phyloP scores from a whole-genome alignment of 2,329 filamentous ascomycete species.

The Xylariaceae sp. region DNA sequence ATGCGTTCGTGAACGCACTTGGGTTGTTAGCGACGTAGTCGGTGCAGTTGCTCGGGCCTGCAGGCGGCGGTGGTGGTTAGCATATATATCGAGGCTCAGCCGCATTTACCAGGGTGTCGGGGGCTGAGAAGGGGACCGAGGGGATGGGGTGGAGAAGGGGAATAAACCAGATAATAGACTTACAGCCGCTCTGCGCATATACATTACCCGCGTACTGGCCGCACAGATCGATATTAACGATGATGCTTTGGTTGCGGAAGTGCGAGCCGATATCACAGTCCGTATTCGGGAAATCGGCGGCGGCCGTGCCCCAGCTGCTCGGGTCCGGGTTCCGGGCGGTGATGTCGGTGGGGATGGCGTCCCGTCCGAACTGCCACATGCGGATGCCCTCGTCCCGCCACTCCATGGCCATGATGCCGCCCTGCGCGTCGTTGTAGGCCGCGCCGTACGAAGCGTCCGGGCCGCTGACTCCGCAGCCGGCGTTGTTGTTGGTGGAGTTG shows the following conservation, averaged over 20 bases:
- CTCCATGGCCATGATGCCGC: slow-evolving; percentile 64
- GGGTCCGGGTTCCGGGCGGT: slow-evolving; percentile 57
- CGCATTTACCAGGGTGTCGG: no score
- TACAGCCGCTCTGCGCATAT: slow-evolving; percentile 51
- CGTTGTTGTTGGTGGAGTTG: slow-evolving; percentile 53
- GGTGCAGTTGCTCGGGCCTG: slow-evolving; percentile 58
- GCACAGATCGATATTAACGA: slow-evolving; percentile 68
- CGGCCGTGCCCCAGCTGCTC: slow-evolving; percentile 61
- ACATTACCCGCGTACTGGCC: slow-evolving; percentile 55
- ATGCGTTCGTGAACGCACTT: slow-evolving; percentile 59
- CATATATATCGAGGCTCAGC: background rate
- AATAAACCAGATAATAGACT: slow-evolving; percentile 23
- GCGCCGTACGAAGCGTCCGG: slow-evolving; percentile 50
- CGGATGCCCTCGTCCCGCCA: slow-evolving; percentile 63
- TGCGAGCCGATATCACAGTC: slow-evolving; percentile 61
- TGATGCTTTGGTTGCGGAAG: slow-evolving; percentile 67
- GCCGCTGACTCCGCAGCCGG: slow-evolving; percentile 59
- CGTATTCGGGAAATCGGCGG: slow-evolving; percentile 68
- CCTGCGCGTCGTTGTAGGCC: slow-evolving; percentile 55
- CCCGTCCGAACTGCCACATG: slow-evolving; percentile 61
- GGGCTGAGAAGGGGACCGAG: no score
- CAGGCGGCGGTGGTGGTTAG: slow-evolving; percentile 19
- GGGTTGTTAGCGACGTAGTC: slow-evolving; percentile 62
- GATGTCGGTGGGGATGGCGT: slow-evolving; percentile 56
- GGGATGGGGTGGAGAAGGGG: slow-evolving; percentile 28